Evolutionary conservation across 2,329 filamentous ascomycete species (phyloP), one percentile per base, ranked within the genome.

Genomic region (Aureobasidium sp.): DNA sequence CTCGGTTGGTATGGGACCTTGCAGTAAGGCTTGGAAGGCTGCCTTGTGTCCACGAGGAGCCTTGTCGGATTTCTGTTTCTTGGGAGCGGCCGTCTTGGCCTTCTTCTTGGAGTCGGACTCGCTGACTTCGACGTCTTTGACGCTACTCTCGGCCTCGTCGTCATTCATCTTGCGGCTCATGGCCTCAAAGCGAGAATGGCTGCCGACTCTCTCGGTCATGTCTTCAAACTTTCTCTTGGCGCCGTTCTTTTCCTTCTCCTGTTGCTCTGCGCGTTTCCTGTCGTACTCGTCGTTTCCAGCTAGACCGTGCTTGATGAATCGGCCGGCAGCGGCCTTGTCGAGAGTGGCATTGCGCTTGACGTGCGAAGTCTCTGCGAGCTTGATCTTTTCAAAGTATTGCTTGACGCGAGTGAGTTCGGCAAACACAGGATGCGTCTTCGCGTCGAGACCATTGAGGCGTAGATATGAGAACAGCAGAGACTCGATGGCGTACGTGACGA

Each of bases 361-460:
- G 3, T 82, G 80, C 1, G 83, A 82, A 29, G 79, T 81, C 74
- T 97, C 91, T 3, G 85, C 82, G 15, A 80, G 79, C 71, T 94
- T 90, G 72, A 97, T 93, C 78, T 97, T 99, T 63, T 84, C 85
- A 75, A 96, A 96, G 74, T 97, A 97, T 71, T 91, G 88, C 74
- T 87, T 91, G 60, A 97, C 87, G 62, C 94, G 86, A 63, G 85
- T 87, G 65, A 99, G 82, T 77, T 99, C 94, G 63, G 82, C 82
- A 75, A 91, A 94, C 63, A 99, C 85, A 31, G 90, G 83, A 72
- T 97, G 93, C 58, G 88, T 82, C 73, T 89, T 91, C n/a, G 89
- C 87, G 70, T 96, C 84, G 33, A 87, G 81, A 62, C 89, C 91
- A 67, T 91, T 86, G 9, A 97, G 82, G 64, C 87, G 86, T 24